Evolutionary conservation across 176 grass and related monocot genomes (phyloP), one percentile per base, ranked within the genome.

Genomic region (Leersia perrieri): DNA sequence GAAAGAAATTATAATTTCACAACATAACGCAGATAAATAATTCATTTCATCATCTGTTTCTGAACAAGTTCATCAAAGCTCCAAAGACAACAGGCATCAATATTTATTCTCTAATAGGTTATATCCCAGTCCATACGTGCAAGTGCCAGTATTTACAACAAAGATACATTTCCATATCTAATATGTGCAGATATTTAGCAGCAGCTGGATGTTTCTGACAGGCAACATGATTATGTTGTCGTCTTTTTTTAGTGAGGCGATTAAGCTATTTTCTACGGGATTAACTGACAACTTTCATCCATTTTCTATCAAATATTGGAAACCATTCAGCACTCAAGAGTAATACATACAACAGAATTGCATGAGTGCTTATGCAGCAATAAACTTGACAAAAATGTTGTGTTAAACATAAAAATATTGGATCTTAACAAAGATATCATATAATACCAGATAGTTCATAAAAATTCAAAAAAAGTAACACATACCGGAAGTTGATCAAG

Each of bases 401-500:
- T 32, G 22, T 25, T 71, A 35, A 34, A 5, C 73, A 64, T 35
- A 18, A 49, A 65, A 40, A 13, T 10, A 23, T 58, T 67, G 13
- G 13, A 16, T 39, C 25, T 38, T 73, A 74, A 72, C 42, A 12
- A 38, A 29, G 3, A 23, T 6, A 72, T 7, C 13, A 36, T 9
- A 78, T 9, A 78, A 78, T 63, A 73, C 51, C 18, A 84, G 18
- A 58, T 41, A 12, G 3, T 29, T 60, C 12, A 26, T 31, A 72
- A 40, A 5, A 80, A 29, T 22, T 68, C 35, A 75, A 84, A 83
- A 9, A 20, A 76, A 76, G 13, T 66, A 78, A 66, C 32, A 80
- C 86, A 91, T 88, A 99, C 96, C 84, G 88, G 86, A 82, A 95
- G 92, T 87, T 95, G 92, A 84, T 99, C 90, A 9, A 99, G 90